Percentiles rank a stretch among this genome's conserved stretches.
phyloP scores from a whole-genome alignment of 1,284 basidiomycete species.

The Leccinum griseonigrum region DNA sequence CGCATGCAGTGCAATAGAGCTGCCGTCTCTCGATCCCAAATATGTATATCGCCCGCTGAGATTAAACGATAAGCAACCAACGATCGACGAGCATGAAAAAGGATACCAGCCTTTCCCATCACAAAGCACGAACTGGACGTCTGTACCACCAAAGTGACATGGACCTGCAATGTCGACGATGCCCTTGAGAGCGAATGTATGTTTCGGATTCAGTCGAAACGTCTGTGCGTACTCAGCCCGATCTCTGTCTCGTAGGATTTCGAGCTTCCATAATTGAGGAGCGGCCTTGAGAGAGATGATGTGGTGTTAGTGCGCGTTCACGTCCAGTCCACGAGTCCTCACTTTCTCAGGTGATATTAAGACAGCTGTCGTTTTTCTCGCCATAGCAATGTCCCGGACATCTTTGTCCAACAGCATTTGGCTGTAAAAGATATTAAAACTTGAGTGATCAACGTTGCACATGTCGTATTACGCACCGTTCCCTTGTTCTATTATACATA shows the following conservation, averaged over 20 bases:
- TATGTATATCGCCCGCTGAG: constrained; percentile 75
- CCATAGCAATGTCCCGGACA: constrained; percentile 69
- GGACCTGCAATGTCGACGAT: constrained; percentile 71
- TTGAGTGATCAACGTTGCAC: too few relatives aligned
- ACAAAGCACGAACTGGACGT: constrained; percentile 73
- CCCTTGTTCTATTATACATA: too few relatives aligned
- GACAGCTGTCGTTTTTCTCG: constrained; percentile 56
- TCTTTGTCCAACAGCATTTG: constrained; percentile 57
- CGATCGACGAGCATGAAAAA: not conserved
- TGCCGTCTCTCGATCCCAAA: constrained; percentile 80
- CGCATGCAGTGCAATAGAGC: constrained; percentile 64
- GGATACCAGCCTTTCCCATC: constrained; percentile 60
- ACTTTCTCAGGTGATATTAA: constrained; percentile 63
- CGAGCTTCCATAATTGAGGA: constrained; percentile 77
- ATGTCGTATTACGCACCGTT: too few relatives aligned
- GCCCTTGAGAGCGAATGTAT: constrained; percentile 69
- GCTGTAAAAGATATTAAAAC: too few relatives aligned
- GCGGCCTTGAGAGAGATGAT: constrained; percentile 48
- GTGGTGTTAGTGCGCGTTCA: too few relatives aligned
- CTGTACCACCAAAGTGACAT: constrained; percentile 76
- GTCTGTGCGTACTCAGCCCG: constrained; percentile 36
- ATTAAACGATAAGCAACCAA: constrained; percentile 7
- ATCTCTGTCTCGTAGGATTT: constrained; percentile 54
- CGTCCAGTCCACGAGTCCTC: not conserved
- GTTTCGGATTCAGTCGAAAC: constrained; percentile 52